phyloP scores from a whole-genome alignment of 2,329 filamentous ascomycete genomes.

The Fusarium sambucinum region DNA sequence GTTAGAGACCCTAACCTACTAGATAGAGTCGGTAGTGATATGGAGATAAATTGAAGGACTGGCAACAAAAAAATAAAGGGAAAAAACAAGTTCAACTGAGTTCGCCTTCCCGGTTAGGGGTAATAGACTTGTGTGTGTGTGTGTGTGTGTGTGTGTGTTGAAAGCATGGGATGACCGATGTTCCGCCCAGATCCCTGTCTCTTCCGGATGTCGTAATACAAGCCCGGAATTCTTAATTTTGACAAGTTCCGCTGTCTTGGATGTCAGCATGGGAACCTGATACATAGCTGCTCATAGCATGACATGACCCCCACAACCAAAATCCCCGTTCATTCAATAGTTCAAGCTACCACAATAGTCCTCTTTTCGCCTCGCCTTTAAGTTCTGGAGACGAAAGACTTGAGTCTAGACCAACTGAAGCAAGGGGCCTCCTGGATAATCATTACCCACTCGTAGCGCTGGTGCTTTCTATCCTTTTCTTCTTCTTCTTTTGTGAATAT shows the following conservation, averaged over 20 bases:
- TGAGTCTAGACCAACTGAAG: too few relatives aligned
- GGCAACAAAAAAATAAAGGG: background rate
- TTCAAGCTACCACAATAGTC: background rate
- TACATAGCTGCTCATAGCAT: too few relatives aligned
- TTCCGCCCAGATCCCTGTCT: conserved; percentile 15
- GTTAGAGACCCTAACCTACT: too few relatives aligned
- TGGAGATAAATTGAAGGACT: background rate
- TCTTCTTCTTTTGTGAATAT: too few relatives aligned
- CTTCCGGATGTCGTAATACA: conserved; percentile 40
- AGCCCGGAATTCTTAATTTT: conserved; percentile 28
- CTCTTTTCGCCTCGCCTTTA: too few relatives aligned
- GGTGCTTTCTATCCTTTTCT: too few relatives aligned
- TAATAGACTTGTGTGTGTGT: too few relatives aligned
- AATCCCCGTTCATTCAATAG: background rate
- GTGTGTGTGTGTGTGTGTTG: background rate
- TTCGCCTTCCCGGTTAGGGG: background rate
- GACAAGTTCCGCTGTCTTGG: background rate
- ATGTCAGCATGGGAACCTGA: background rate
- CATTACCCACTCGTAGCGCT: too few relatives aligned
- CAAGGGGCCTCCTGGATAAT: too few relatives aligned
- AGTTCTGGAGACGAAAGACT: too few relatives aligned
- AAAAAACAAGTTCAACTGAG: too few relatives aligned
- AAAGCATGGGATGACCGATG: conserved; percentile 5
- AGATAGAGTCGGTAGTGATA: fast-evolving
- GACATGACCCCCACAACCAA: background rate